Base-by-base conservation (phyloP, 441 rosid species). In the Isatis lusitanica region DNA sequence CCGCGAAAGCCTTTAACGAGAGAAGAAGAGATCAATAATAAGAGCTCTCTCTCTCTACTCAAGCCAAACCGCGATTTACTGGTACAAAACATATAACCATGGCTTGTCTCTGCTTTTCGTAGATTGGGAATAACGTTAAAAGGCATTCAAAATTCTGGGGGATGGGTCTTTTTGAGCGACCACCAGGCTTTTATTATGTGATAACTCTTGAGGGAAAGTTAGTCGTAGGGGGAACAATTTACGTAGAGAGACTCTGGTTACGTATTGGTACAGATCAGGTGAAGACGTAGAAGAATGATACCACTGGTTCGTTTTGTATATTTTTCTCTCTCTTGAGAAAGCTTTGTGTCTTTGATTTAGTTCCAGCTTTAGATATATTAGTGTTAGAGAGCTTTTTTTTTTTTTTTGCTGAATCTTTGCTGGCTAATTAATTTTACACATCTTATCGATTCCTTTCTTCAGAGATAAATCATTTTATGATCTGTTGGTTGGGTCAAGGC, bases 1-100 rank as follows among this genome's bases (percentile, higher is more conserved):
- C 81, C 40, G 57, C 79, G 73, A 87, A 88, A 84, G 71, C 69
- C 82, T 69, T 82, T 61, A 82, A 80, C 66, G 86, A 77, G 78
- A 66, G 82, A 42, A 84, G 83, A 79, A 74, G 79, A 68, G 78
- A 74, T 76, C 66, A 70, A 10, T 79, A 75, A 38, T 84, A 81
- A 84, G 50, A 51, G 58, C 6, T 18, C 39, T 21, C 24, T 21
- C 24, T 21, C 24, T 48, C 31, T 33, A 69, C 44, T 55, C 40
- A 13, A 66, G 65, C 71, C 31, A 9, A 63, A 69, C 56, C 17
- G 44, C 21, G 56, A 65, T 52, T 53, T 53, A 28, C 74, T 62
- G 71, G 78, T 78, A 73, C 62, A 39, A 53, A 47, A 56, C 59
- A 28, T 18, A 51, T 3, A 39, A 61, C 61, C 48, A 18, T 67